Base-by-base conservation (phyloP, 495 filamentous ascomycete species). In the Aspergillus ostianus region DNA sequence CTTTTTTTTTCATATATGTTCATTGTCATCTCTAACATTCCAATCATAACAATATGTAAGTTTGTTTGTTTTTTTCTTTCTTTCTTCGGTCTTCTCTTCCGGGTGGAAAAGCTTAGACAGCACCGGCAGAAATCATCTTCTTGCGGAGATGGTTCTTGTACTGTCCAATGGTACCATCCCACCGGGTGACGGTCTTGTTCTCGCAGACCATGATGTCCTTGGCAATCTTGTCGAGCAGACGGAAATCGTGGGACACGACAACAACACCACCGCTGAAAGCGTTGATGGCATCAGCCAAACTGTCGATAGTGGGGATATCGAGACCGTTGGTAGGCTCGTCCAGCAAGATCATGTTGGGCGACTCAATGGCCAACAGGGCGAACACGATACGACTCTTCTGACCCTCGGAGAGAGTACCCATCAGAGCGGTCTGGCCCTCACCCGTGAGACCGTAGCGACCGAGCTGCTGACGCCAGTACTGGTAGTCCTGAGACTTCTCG, bases 171-270 rank as follows among this genome's bases (percentile, higher is more conserved):
- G 74, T 77, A 62, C 94, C 94, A 51, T 93, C 87, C 94, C 94
- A 99, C 63, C 85, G 77, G 64, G 83, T 85, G 62, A 98, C 88
- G 2, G 91, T 91, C 82, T 89, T 91, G 84, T 98, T 88, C 77
- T 99, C 95, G 78, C 94, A 99, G 41, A 99, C 94, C 75, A 98
- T 85, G 76, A 99, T 99, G 72, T 99, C 92, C 83, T 98, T 99
- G 63, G 94, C 94, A 72, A 99, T 99, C 83, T 96, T 98, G 83
- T 99, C 94, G 60, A 99, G 87, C 62, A 99, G 80, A 81, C 94
- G 88, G 83, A 98, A 98, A 74, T 98, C 94, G 87, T 98, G 94
- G 64, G 89, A 93, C 51, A 98, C 94, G 58, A 98, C 94, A 46
- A 98, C 93, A 47, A 98, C 95, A 86, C 94, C 94, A 70, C 94